Base-by-base conservation (phyloP, 2,329 filamentous ascomycete species). In the Monilinia aucupariae region DNA sequence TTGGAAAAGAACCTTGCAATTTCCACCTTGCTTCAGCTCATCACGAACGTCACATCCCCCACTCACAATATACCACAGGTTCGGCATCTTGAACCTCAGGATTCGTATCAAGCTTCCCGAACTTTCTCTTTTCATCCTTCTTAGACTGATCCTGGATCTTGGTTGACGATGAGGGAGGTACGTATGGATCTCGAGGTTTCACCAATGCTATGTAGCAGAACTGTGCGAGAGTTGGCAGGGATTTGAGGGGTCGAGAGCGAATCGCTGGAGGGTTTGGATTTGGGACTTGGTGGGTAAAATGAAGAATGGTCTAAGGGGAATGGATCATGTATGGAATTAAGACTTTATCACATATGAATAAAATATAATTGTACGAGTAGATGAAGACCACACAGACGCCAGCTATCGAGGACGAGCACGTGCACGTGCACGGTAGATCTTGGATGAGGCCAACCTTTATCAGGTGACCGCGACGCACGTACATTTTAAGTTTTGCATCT, bases 1-100 rank as follows among this genome's bases (percentile, higher is more conserved):
- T 56, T 47, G 41, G 27, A 39, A 22, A 47, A 34, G 22, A 30
- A 34, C 59, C 50, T 55, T 55, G 12, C 7, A 20, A 61, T 55
- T 17, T 39, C 48, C 50, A 25, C 48, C 59, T 25, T 27, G 48
- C 39, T 20, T 41, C 10, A 47, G 17, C 27, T 25, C 22, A 48
- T 47, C 39, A 34, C 15, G 15, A 58, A 47, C 54, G 6, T 20
- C 13, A 34, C 47, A 34, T n/a, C 41, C 47, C 27, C 27, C n/a
- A 20, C 43, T 25, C n/a, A 47, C 32, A 47, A 58, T 58, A 22
- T 13, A 47, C 27, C 20, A 41, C 25, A 25, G 30, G n/a, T 47
- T 47, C 20, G 39, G 27, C n/a, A 32, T 22, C 32, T 32, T 22
- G 13, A 25, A 15, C 9, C 43, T 32, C 17, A 47, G 30, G 43